Evolutionary conservation across 495 filamentous ascomycete genomes (phyloP).

Genomic region (Tuber indicum): DNA sequence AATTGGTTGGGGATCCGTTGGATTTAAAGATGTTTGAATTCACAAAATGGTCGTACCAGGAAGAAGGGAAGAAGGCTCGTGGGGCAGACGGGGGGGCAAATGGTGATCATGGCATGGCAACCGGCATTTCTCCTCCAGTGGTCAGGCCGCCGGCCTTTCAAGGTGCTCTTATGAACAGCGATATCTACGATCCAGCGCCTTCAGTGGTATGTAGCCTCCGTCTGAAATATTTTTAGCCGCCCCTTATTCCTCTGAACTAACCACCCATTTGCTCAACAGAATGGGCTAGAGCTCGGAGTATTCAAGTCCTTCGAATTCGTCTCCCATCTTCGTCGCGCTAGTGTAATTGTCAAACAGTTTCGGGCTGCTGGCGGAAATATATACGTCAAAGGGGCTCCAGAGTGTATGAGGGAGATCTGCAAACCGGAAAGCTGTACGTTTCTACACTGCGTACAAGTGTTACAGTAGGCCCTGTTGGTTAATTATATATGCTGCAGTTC

Average conservation of each 20-base stretch:
- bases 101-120: constrained; percentile 44
- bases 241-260: constrained; percentile 14
- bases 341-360: constrained; percentile 83
- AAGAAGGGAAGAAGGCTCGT: constrained; percentile 59
- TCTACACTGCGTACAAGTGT: neutral
- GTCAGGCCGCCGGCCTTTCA: constrained; percentile 61
- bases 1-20: constrained; percentile 86
- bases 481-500: constrained; percentile 53
- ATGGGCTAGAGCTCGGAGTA: constrained; percentile 70
- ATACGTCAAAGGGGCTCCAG: constrained; percentile 94
- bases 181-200: constrained; percentile 18
- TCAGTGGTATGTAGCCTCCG: constrained; percentile 11
- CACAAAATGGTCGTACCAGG: constrained; percentile 86
- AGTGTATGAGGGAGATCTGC: constrained; percentile 93
- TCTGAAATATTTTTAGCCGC: neutral
- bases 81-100: constrained; percentile 43
- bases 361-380: constrained; percentile 70
- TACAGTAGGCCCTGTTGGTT: neutral
- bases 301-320: constrained; percentile 90
- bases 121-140: constrained; percentile 68
- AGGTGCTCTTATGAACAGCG: constrained; percentile 1
- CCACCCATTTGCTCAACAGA: constrained; percentile 34
- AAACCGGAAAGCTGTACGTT: constrained; percentile 65
- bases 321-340: constrained; percentile 88
- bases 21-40: constrained; percentile 99